Evolutionary conservation across 306 rosid species (phyloP), one percentile per base, ranked within the genome.

Genomic region (Hylodesmum podocarpum): DNA sequence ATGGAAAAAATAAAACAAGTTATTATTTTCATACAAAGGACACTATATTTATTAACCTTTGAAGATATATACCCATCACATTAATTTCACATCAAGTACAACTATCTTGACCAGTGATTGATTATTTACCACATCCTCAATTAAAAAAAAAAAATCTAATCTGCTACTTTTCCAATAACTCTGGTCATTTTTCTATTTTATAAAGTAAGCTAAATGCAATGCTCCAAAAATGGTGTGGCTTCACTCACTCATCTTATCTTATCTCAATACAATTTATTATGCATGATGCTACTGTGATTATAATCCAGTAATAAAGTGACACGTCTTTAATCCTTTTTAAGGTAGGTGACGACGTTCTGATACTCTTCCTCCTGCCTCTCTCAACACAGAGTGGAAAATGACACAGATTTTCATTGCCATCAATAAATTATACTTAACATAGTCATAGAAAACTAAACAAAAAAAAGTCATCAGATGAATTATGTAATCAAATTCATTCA

Each of bases 331-430:
- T 67, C 82, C 66, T 61, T 80, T 76, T 84, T 80, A 80, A 87
- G 90, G 89, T 82, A 66, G 70, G 54, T 81, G 89, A 88, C 89
- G 87, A 82, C 86, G 87, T 73, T 78, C 37, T 85, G 80, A 71
- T 81, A 55, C 61, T 25, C 68, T 75, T 58, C 59, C 78, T 59
- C 55, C 55, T 80, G 46, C 40, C 58, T 12, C 39, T 68, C 65
- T 59, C 67, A 54, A 73, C 22, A 78, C 70, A 61, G 71, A 61
- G 71, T 67, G 19, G 79, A 82, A 80, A 82, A 70, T 63, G 85
- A 75, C 72, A 61, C 66, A 59, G 14, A n/a, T 80, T 64, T 53
- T 29, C 14, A 29, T 14, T 57, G 39, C 65, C 0, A 28, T 13
- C 36, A 13, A 28, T 27, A 57, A 27, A 57, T 57, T 57, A 57